Evolutionary conservation across 2,329 filamentous ascomycete genomes (phyloP).

Genomic region (Zymoseptoria tritici): DNA sequence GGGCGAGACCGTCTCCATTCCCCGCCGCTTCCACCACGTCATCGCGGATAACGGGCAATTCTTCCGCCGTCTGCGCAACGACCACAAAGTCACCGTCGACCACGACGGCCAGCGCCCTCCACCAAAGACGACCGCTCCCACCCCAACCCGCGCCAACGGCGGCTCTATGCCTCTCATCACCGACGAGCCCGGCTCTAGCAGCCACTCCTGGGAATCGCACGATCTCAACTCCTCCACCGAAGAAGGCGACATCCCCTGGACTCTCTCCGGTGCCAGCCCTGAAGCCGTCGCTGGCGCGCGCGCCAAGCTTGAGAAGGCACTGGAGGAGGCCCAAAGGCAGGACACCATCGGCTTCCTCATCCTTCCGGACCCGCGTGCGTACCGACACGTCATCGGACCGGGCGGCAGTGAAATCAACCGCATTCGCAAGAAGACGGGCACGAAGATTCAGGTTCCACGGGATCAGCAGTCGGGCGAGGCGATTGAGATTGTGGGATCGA

Average conservation of each 20-base stretch:
- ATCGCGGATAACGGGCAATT: constrained; percentile 85
- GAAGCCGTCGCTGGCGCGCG: constrained; percentile 80
- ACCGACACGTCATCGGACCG: constrained; percentile 82
- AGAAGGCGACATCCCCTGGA: constrained; percentile 66
- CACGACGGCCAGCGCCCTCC: constrained; percentile 77
- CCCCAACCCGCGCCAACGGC: constrained; percentile 44
- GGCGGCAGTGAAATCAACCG: constrained; percentile 86
- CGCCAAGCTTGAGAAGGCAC: constrained; percentile 61
- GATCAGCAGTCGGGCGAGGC: constrained; percentile 69
- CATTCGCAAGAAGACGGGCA: constrained; percentile 86
- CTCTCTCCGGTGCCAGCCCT: constrained; percentile 63
- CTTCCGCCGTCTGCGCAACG: constrained; percentile 82
- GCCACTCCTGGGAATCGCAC: constrained; percentile 77
- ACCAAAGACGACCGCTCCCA: constrained; percentile 49
- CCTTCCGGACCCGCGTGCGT: constrained; percentile 79
- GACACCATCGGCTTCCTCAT: constrained; percentile 78
- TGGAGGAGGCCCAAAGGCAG: constrained; percentile 63
- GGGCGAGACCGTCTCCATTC: constrained; percentile 79
- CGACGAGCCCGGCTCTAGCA: constrained; percentile 59
- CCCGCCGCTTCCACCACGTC: constrained; percentile 71
- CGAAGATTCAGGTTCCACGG: constrained; percentile 82
- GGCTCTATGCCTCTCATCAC: constrained; percentile 81
- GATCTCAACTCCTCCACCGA: constrained; percentile 66
- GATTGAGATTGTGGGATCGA: constrained; percentile 78
- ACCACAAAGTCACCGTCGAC: constrained; percentile 83